Conservation (phyloP, 352 stramenopile genomes). For the Phytophthora citrophthora region DNA sequence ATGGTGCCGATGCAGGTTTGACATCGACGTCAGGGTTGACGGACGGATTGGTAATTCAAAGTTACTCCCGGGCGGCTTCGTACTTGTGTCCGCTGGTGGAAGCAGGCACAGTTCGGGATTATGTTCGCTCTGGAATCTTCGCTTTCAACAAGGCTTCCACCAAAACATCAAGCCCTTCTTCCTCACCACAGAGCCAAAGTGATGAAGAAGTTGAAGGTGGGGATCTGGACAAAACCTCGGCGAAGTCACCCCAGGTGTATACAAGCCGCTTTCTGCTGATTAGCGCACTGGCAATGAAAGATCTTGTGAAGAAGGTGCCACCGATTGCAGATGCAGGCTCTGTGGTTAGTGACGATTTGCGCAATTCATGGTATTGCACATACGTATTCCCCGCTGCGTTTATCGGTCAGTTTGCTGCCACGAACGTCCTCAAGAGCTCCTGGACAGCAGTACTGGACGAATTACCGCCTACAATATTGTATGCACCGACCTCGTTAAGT, state of each 20-base stretch:
- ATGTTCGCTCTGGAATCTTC: slow-evolving; percentile 79
- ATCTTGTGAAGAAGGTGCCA: slow-evolving; percentile 68
- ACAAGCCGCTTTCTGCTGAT: slow-evolving; percentile 74
- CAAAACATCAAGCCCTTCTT: slow-evolving; percentile 12
- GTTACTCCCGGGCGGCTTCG: slow-evolving; percentile 76
- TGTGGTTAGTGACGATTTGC: slow-evolving; percentile 45
- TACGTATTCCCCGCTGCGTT: slow-evolving; percentile 79
- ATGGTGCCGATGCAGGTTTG: slow-evolving; percentile 13
- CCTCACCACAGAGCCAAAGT: slow-evolving; percentile 14
- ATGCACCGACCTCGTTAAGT: slow-evolving; percentile 55
- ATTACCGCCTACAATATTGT: slow-evolving; percentile 67
- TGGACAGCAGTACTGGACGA: slow-evolving; percentile 74
- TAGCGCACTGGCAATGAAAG: slow-evolving; percentile 70
- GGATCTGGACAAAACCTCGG: slow-evolving; percentile 1
- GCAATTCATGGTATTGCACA: slow-evolving; percentile 69
- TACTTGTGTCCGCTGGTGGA: slow-evolving; percentile 74
- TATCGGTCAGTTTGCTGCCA: slow-evolving; percentile 72
- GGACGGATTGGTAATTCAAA: slow-evolving; percentile 73
- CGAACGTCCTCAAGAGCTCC: slow-evolving; percentile 46
- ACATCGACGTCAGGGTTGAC: slow-evolving; percentile 38
- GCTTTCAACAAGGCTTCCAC: slow-evolving; percentile 39
- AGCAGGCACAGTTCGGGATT: slow-evolving; percentile 46
- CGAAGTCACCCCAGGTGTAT: slow-evolving; percentile 33
- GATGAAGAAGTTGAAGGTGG: slow-evolving; percentile 14
- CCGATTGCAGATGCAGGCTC: slow-evolving; percentile 46